Evolutionary conservation across 1,284 basidiomycete genomes (phyloP), one percentile per base, ranked within the genome.

Genomic region (Phlebopus sp.): DNA sequence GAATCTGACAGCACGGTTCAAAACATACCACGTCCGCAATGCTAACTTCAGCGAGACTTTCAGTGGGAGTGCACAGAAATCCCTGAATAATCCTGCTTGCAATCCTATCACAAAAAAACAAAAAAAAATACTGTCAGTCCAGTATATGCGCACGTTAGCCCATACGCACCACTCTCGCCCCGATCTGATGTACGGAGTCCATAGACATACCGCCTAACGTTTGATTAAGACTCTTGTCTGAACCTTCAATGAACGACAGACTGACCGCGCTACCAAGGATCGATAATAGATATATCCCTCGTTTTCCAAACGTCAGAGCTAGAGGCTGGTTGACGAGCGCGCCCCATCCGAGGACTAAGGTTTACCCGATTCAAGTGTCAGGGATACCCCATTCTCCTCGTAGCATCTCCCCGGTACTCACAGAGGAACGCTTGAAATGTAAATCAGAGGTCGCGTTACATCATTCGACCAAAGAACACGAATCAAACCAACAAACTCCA

Each of bases 301-400:
- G 53, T 42, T 55, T 55, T n/a, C 53, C 53, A 30, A 55, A 55
- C 2, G 53, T 55, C 31, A 55, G 41, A 29, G 53, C 53, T 5
- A 55, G 45, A 5, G 53, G 53, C 46, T 55, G 53, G 17, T 55
- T 55, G 13, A 55, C 55, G 30, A 55, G 38, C 1, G 53, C 53
- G 8, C 53, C 53, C 53, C 53, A 51, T 42, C 53, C 53, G 14
- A 52, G 41, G 29, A 55, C 53, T 55, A 31, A 25, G 38, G 34
- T 27, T 10, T 36, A 25, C 23, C 27, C 6, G 29, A 47, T 13
- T 35, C 39, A 21, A 2, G 17, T 34, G 13, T 23, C 21, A 23
- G 21, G 21, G 21, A 21, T 23, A n/a, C 6, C 13, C 23, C 25
- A 8, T 29, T 4, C 27, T 2, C 2, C 27, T 42, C 17, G 15